Evolutionary conservation across 176 grass and related monocot species (phyloP).

Genomic region (Oryza longistaminata): DNA sequence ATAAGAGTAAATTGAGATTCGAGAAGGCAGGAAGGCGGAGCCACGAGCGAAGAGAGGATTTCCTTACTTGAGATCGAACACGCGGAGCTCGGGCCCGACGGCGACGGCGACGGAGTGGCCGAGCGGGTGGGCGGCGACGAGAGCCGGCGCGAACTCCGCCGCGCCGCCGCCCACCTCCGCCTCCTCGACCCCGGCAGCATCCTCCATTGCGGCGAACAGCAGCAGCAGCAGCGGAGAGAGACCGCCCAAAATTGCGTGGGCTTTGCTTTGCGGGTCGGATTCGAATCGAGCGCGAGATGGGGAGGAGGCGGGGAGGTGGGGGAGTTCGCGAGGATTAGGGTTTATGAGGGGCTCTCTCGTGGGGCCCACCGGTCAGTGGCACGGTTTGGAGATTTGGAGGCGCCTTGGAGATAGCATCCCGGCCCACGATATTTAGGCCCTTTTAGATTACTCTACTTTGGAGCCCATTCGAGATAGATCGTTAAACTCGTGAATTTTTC

Average conservation of each 20-base stretch:
- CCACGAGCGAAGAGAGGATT: background rate
- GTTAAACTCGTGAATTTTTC: too few species aligned
- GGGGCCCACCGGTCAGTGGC: constrained; percentile 10
- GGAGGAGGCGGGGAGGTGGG: background rate
- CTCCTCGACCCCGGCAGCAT: constrained; percentile 55
- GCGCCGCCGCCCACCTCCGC: constrained; percentile 50
- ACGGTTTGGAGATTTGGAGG: background rate
- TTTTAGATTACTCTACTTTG: too few species aligned
- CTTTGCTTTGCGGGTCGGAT: constrained; percentile 8
- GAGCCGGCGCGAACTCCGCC: constrained; percentile 70
- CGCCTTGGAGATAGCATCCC: background rate
- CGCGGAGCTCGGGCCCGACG: constrained; percentile 79
- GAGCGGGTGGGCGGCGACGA: constrained; percentile 63
- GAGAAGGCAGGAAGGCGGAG: background rate
- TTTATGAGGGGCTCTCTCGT: constrained; percentile 12
- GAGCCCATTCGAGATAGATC: too few species aligned
- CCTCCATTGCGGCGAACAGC: constrained; percentile 44
- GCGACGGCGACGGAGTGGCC: constrained; percentile 68
- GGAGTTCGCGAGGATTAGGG: constrained; percentile 35
- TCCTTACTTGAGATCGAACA: constrained; percentile 76
- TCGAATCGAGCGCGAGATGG: constrained; percentile 41
- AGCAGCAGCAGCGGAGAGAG: too few species aligned
- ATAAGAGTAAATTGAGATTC: background rate
- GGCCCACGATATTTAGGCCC: too few species aligned
- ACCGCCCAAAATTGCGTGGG: too few species aligned